Evolutionary conservation across 2,329 filamentous ascomycete species (phyloP), one percentile per base, ranked within the genome.

Genomic region (Myriosclerotinia curreyana): DNA sequence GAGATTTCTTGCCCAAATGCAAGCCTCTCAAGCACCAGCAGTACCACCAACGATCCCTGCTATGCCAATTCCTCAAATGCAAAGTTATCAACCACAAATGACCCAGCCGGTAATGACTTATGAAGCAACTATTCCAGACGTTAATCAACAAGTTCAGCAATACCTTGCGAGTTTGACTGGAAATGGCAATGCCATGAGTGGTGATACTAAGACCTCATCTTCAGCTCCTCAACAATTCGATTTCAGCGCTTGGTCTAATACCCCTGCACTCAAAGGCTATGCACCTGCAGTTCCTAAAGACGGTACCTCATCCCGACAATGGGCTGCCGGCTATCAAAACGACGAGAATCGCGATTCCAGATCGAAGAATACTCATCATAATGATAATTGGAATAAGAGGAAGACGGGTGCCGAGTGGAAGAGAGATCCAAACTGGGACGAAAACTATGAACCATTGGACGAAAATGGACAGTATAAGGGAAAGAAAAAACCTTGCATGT

Each of bases 401-500:
- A 65, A 68, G 48, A 65, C 48, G 14, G 28, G 28, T 50, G 15
- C 44, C 12, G 22, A 28, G 3, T 46, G 52, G 40, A 58, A 48
- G 25, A 52, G 20, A 20, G 63, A 53, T 34, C n/a, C 49, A 8
- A 64, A 64, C 14, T 60, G 65, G 62, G 59, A 61, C 25, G 62
- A 60, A 15, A 65, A 64, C 8, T 62, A 62, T 12, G 65, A 65
- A 17, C 64, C 68, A 5, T 69, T 74, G 42, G 72, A 73, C 46
- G 70, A 71, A 48, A 71, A 71, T 56, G 72, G 71, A 38, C 70
- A 88, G 71, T 75, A 75, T 59, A 74, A 73, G 65, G 71, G 82
- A 80, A 85, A 86, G 63, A 89, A 87, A 51, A 86, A 89, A 71
- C 81, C 87, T 6, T 91, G 89, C 74, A 82, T 82, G 25, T 92